These are phyloP conservation scores for Pichia sp. DNA, from an alignment of 1,139 yeast genomes.

Conservation along the genomic window DNA sequence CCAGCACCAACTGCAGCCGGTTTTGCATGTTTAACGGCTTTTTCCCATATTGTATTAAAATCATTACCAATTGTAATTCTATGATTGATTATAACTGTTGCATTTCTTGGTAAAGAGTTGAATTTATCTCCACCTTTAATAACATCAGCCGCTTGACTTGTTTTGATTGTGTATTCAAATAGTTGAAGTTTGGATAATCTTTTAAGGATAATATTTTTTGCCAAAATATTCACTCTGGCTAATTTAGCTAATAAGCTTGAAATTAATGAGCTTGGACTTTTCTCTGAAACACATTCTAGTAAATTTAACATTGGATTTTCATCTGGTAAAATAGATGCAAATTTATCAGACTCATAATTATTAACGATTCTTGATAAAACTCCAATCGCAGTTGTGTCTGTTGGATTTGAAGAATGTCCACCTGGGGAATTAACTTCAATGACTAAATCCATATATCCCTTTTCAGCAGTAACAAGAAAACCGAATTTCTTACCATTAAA, in stretches of 20 bases:
- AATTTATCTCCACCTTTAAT: constrained; percentile 54
- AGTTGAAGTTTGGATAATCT: constrained; percentile 22
- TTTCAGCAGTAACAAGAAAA: constrained; percentile 57
- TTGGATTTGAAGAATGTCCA: constrained; percentile 69
- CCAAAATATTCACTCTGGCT: constrained; percentile 22
- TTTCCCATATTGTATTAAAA: constrained; percentile 27
- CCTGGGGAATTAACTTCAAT: constrained; percentile 52
- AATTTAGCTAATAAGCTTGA: constrained; percentile 4
- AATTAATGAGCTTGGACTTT: constrained; percentile 17
- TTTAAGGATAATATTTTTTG: constrained; percentile 33
- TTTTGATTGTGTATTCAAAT: constrained; percentile 38
- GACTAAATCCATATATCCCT: constrained; percentile 51
- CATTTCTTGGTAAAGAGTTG: constrained; percentile 51
- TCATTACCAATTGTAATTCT: constrained; percentile 38
- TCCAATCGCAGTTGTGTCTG: constrained; percentile 67
- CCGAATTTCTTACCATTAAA: constrained; percentile 33
- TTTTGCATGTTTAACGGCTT: constrained; percentile 28
- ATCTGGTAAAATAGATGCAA: constrained; percentile 36
- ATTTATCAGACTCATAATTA: constrained; percentile 45
- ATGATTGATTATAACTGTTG: constrained; percentile 43
- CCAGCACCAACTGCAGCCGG: constrained; percentile 40
- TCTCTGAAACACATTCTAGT: constrained; percentile 43
- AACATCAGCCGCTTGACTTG: constrained; percentile 57
- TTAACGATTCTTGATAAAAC: constrained; percentile 47
- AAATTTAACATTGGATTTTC: constrained; percentile 44